Conservation (phyloP, 1,284 basidiomycete genomes). For the Ceraceosorus guamensis region DNA sequence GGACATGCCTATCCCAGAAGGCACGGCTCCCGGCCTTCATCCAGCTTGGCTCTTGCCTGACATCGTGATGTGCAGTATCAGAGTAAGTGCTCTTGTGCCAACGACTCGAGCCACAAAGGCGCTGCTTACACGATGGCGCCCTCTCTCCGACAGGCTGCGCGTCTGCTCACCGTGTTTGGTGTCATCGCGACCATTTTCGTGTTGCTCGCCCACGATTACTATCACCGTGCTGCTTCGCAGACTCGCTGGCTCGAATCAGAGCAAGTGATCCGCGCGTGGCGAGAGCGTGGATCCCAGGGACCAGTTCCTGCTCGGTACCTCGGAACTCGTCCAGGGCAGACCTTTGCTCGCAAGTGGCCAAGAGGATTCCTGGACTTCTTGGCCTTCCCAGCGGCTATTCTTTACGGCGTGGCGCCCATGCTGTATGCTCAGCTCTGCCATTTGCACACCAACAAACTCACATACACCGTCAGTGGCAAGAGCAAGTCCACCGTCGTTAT, state of each 20-base stretch:
- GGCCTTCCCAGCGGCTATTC: slow-evolving; percentile 37
- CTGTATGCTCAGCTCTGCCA: slow-evolving; percentile 44
- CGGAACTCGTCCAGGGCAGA: slow-evolving; percentile 18
- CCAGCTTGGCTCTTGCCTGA: slow-evolving; percentile 23
- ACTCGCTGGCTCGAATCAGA: slow-evolving; percentile 27
- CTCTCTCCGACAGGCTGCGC: slow-evolving; percentile 8
- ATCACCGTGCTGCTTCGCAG: slow-evolving; percentile 34
- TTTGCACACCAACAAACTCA: slow-evolving; percentile 40
- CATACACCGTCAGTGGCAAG: slow-evolving; percentile 24
- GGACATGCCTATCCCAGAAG: slow-evolving; percentile 3
- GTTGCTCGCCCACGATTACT: slow-evolving; percentile 38
- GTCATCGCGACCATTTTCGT: slow-evolving; percentile 28
- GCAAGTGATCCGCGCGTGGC: slow-evolving; percentile 6
- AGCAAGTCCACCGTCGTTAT: slow-evolving; percentile 10
- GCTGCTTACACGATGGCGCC: too few species aligned
- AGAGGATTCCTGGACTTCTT: slow-evolving; percentile 22
- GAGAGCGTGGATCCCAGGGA: slow-evolving; percentile 6
- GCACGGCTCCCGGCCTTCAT: slow-evolving; percentile 11
- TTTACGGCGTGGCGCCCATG: slow-evolving; percentile 41
- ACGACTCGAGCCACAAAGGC: too few species aligned
- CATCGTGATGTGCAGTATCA: slow-evolving; percentile 29
- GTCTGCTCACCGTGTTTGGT: slow-evolving; percentile 20
- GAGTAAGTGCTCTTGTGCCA: background rate
- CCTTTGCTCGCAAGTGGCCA: slow-evolving; percentile 3
- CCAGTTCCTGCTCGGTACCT: slow-evolving; percentile 22